phyloP scores from a whole-genome alignment of 2,329 filamentous ascomycete species.

The Albophoma yamanashiensis region DNA sequence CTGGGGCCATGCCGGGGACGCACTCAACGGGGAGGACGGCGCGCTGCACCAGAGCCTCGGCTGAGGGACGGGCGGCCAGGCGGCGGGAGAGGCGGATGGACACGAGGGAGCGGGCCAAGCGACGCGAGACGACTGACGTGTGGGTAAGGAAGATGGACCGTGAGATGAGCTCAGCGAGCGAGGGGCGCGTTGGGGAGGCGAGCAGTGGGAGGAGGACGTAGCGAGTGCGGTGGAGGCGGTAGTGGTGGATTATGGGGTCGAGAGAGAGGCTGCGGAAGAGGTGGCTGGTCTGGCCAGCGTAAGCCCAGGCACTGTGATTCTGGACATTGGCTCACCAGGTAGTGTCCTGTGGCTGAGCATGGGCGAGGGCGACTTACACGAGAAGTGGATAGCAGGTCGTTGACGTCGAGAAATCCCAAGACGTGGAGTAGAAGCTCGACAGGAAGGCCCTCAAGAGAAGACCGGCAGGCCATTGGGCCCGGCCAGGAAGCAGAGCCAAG shows the following conservation, averaged over 20 bases:
- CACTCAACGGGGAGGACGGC: constrained; percentile 57
- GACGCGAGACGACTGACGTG: constrained; percentile 53
- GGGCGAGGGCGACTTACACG: constrained; percentile 28
- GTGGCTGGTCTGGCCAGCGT: constrained; percentile 41
- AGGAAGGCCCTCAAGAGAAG: constrained; percentile 32
- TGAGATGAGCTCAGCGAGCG: constrained; percentile 49
- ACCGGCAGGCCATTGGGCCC: not conserved
- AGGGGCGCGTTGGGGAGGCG: constrained; percentile 44
- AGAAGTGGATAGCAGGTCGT: constrained; percentile 43
- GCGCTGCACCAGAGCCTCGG: constrained; percentile 48
- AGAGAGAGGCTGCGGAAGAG: constrained; percentile 51
- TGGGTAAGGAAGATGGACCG: constrained; percentile 57
- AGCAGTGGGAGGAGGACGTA: constrained; percentile 44
- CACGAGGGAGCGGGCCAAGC: constrained; percentile 51
- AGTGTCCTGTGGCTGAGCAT: not conserved
- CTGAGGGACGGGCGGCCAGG: constrained; percentile 47
- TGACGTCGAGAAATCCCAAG: constrained; percentile 44
- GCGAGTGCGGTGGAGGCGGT: constrained; percentile 49
- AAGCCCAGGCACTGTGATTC: not conserved
- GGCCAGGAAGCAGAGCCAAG: not conserved
- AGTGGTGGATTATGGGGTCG: constrained; percentile 53
- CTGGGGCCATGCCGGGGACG: constrained; percentile 32
- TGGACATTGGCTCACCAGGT: not conserved
- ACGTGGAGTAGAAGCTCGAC: constrained; percentile 48
- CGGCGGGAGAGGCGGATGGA: constrained; percentile 54